Conservation (phyloP, 2,329 filamentous ascomycete genomes). For the Dryadomyces quercivorus region DNA sequence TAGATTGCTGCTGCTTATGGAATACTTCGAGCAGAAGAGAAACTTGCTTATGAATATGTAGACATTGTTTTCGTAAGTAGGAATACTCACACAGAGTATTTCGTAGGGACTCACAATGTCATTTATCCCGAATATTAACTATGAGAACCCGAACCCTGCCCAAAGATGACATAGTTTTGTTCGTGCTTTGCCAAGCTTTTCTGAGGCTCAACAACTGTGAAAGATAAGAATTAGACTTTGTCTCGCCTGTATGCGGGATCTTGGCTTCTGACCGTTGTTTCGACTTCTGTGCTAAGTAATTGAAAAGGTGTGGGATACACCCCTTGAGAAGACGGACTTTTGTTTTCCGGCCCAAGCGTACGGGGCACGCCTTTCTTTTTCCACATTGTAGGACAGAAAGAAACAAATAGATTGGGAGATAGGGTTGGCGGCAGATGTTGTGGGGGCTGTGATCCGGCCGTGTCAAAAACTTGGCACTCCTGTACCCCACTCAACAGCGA, state of each 20-base stretch:
- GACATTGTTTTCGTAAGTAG: too few species aligned
- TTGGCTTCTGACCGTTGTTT: neutral
- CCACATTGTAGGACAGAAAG: neutral
- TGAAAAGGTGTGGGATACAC: neutral
- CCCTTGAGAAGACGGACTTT: too few species aligned
- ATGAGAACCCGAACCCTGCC: neutral
- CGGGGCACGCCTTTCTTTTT: neutral
- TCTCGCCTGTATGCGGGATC: neutral
- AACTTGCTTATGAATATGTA: too few species aligned
- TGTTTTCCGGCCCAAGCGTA: neutral
- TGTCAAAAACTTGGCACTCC: neutral
- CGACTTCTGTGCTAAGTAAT: neutral
- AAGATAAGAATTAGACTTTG: neutral
- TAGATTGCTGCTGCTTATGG: too few species aligned
- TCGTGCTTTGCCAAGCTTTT: neutral
- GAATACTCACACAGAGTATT: too few species aligned
- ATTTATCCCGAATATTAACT: neutral
- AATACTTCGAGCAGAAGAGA: too few species aligned
- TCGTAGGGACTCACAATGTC: too few species aligned
- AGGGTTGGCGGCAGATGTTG: neutral
- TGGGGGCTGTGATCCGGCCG: neutral
- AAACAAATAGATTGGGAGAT: neutral
- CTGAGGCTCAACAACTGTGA: neutral
- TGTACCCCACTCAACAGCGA: neutral
- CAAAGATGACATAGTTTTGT: neutral